Evolutionary conservation across 2,329 filamentous ascomycete species (phyloP), one percentile per base, ranked within the genome.

Genomic region (Diaporthe nobilis): DNA sequence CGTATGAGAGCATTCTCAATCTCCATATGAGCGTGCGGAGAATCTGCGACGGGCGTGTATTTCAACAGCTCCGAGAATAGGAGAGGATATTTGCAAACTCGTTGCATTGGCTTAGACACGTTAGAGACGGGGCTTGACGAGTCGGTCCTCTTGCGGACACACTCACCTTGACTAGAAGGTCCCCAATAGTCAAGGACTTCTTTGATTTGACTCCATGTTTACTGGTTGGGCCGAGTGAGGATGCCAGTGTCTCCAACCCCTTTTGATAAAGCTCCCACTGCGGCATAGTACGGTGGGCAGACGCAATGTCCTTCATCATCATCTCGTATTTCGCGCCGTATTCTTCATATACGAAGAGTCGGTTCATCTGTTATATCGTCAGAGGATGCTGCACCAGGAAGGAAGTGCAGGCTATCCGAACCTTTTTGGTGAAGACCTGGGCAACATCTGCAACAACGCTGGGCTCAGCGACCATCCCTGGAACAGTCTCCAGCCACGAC

Each of bases 271-370:
- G 89, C 60, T 92, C 90, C 94, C 95, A 98, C 70, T 93, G 89
- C 34, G 92, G 91, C 79, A 94, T 90, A 9, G 89, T 90, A 76
- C 92, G 90, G 77, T 94, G 91, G 22, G 93, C 89, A 37, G 92
- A 88, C 47, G 92, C 91, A 49, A 97, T 86, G 78, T 98, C 95
- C 78, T 94, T 92, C 63, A 94, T 92, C 87, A 98, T 94, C 78
- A 95, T 88, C 79, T 97, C 95, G 83, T 97, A 98, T 81, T 96
- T 96, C 71, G 94, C 94, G 49, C 94, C 94, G 82, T 98, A 99
- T 80, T 98, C 94, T 85, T 98, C 94, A 82, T 99, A 99, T 68
- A 93, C 88, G 81, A 94, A 94, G 85, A 98, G 97, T 0, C 92
- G 92, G 76, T 91, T 90, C 85, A 97, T 93, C 94, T 98, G 78